Percentiles rank a stretch among this genome's conserved stretches.
These are phyloP conservation scores for Mycena venus DNA, from an alignment of 768 basidiomycete species.

Conservation along the genomic window DNA sequence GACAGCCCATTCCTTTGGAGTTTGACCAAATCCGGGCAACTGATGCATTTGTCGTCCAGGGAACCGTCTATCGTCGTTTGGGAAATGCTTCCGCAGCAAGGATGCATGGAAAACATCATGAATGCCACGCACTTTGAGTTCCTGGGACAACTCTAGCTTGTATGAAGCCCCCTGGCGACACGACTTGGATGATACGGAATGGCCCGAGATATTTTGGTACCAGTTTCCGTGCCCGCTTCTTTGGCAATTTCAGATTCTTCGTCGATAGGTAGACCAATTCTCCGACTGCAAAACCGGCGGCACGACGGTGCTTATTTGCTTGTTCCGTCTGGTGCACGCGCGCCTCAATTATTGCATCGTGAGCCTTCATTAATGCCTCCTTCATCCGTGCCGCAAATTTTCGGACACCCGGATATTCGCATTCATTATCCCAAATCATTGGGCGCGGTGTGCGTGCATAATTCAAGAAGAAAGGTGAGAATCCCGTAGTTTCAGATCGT, in stretches of 20 bases:
- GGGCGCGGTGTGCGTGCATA: slow-evolving; percentile 35
- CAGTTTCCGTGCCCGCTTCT: slow-evolving; percentile 27
- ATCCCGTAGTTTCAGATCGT: no score
- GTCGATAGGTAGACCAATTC: no score
- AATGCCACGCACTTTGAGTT: slow-evolving; percentile 15
- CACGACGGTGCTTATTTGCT: no score
- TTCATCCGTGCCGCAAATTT: slow-evolving; percentile 37
- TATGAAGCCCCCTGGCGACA: slow-evolving; percentile 34
- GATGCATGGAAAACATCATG: slow-evolving; percentile 47
- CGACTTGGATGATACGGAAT: slow-evolving; percentile 5
- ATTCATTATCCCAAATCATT: slow-evolving; percentile 27
- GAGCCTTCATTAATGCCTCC: slow-evolving; percentile 38
- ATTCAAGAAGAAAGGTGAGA: no score
- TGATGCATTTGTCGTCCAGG: slow-evolving; percentile 36
- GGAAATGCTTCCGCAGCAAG: slow-evolving; percentile 32
- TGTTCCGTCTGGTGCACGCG: no score
- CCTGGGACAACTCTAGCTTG: slow-evolving; percentile 39
- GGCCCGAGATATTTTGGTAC: slow-evolving; percentile 31
- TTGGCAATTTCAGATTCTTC: slow-evolving; percentile 30
- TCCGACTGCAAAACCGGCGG: no score
- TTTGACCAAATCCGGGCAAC: slow-evolving; percentile 35
- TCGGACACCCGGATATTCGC: slow-evolving; percentile 1
- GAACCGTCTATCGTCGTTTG: slow-evolving; percentile 42
- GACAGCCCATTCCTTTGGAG: slow-evolving; percentile 13
- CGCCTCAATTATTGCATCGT: slow-evolving; percentile 46